phyloP scores from a whole-genome alignment of 2,329 filamentous ascomycete genomes.

The Dothideomycetidae sp. region DNA sequence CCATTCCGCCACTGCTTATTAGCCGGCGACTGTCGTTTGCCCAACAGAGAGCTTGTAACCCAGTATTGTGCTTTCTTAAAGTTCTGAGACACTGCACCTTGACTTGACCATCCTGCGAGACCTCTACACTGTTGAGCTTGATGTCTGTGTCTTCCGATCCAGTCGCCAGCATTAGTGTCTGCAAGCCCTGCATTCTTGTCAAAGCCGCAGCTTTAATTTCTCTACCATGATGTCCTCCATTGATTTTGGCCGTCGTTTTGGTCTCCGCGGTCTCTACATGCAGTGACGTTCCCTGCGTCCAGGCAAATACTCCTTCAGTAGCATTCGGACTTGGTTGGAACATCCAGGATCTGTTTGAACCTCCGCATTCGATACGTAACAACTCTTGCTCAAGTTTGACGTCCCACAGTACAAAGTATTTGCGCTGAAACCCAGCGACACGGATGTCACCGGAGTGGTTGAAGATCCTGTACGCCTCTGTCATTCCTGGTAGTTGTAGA shows the following conservation, averaged over 20 bases:
- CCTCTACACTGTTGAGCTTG: conserved; percentile 48
- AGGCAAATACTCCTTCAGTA: conserved; percentile 47
- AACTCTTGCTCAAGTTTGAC: conserved; percentile 55
- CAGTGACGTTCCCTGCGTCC: conserved; percentile 48
- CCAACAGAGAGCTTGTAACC: conserved; percentile 71
- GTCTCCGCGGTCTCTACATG: conserved; percentile 13
- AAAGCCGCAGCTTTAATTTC: conserved; percentile 58
- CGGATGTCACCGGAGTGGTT: conserved; percentile 41
- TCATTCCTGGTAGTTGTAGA: conserved; percentile 1
- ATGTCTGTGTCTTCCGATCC: conserved; percentile 62
- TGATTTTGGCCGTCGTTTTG: conserved; percentile 31
- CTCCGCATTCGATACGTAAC: conserved; percentile 64
- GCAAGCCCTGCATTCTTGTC: conserved; percentile 13
- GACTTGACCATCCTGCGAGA: neutral
- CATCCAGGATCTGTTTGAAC: conserved; percentile 65
- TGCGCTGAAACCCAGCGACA: conserved; percentile 68
- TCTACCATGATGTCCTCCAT: conserved; percentile 64
- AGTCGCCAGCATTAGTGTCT: conserved; percentile 43
- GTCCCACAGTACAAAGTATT: conserved; percentile 70
- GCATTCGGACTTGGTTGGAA: conserved; percentile 27
- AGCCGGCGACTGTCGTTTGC: conserved; percentile 51
- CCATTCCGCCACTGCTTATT: conserved; percentile 73
- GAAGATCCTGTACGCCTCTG: conserved; percentile 2
- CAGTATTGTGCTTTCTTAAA: conserved; percentile 65
- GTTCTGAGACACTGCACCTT: conserved; percentile 43